Evolutionary conservation across 2,329 filamentous ascomycete genomes (phyloP).

Genomic region (Aureobasidium sp.): DNA sequence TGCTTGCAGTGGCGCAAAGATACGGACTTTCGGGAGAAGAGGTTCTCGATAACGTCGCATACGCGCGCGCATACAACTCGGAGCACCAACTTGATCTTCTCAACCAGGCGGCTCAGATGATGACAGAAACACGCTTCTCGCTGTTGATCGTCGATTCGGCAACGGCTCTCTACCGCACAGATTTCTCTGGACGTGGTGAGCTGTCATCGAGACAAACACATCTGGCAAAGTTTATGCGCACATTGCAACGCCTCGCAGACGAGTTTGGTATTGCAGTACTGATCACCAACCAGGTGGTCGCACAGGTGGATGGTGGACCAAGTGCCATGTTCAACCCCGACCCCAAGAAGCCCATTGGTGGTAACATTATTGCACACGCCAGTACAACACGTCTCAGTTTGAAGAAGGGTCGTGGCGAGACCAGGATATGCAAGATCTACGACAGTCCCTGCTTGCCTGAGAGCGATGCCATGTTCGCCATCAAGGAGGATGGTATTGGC

Average conservation of each 20-base stretch:
- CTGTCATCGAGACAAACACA: conserved; percentile 89
- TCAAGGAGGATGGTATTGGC: conserved; percentile 92
- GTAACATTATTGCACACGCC: conserved; percentile 97
- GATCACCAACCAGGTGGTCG: conserved; percentile 98
- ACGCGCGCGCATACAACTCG: conserved; percentile 96
- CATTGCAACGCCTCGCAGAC: conserved; percentile 66
- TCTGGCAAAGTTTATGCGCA: conserved; percentile 82
- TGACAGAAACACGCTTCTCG: conserved; percentile 98
- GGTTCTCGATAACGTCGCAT: conserved; percentile 95
- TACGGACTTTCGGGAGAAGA: conserved; percentile 95
- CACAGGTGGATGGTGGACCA: conserved; percentile 93
- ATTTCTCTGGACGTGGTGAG: conserved; percentile 94
- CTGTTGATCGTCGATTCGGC: conserved; percentile 93
- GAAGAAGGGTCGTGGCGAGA: conserved; percentile 93
- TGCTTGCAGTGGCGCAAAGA: conserved; percentile 85
- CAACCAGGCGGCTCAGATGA: conserved; percentile 94
- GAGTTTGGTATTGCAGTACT: conserved; percentile 95
- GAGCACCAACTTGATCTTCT: conserved; percentile 94
- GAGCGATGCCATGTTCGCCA: conserved; percentile 93
- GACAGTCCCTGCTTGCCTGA: conserved; percentile 96
- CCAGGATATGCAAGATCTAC: conserved; percentile 97
- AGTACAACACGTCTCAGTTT: conserved; percentile 90
- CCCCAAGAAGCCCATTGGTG: conserved; percentile 97
- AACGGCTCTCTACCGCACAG: conserved; percentile 89
- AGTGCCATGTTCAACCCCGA: conserved; percentile 99